Evolutionary conservation across 1,139 yeast species (phyloP).

Genomic region (Hansenula anomala): DNA sequence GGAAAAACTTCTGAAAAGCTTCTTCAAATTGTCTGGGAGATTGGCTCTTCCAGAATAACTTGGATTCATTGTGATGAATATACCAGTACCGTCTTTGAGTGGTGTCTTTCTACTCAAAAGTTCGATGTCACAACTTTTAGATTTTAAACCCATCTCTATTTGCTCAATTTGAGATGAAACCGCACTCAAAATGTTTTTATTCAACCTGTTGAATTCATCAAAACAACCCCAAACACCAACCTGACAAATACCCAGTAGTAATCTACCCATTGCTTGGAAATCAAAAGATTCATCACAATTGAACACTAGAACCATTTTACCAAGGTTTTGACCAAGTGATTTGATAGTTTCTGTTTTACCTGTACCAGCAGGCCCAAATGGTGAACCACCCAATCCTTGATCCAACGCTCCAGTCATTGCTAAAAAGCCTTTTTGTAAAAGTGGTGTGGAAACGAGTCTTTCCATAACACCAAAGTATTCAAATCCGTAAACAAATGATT

Average conservation of each 20-base stretch:
- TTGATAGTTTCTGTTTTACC: constrained; percentile 94
- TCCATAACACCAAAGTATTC: constrained; percentile 81
- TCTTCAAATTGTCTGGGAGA: constrained; percentile 83
- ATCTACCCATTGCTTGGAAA: constrained; percentile 72
- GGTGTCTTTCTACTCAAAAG: constrained; percentile 42
- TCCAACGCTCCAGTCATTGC: constrained; percentile 73
- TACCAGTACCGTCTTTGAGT: constrained; percentile 55
- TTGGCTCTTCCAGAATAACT: constrained; percentile 78
- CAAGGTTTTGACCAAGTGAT: constrained; percentile 76
- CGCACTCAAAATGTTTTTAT: constrained; percentile 70
- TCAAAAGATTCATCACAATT: constrained; percentile 92
- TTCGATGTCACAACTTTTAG: constrained; percentile 29
- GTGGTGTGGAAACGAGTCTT: constrained; percentile 72
- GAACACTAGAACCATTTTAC: constrained; percentile 79
- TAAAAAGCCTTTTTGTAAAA: constrained; percentile 59
- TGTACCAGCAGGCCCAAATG: constrained; percentile 97
- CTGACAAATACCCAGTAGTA: constrained; percentile 76
- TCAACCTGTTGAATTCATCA: constrained; percentile 89
- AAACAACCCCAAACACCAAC: constrained; percentile 96
- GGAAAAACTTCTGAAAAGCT: constrained; percentile 69
- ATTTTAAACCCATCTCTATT: constrained; percentile 52
- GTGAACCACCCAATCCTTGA: constrained; percentile 81
- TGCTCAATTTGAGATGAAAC: constrained; percentile 77
- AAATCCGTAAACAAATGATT: constrained; percentile 61
- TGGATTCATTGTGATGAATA: constrained; percentile 92